Base-by-base conservation (phyloP, 192 early-diverging fungal species). In the Podochytrium sp. region DNA sequence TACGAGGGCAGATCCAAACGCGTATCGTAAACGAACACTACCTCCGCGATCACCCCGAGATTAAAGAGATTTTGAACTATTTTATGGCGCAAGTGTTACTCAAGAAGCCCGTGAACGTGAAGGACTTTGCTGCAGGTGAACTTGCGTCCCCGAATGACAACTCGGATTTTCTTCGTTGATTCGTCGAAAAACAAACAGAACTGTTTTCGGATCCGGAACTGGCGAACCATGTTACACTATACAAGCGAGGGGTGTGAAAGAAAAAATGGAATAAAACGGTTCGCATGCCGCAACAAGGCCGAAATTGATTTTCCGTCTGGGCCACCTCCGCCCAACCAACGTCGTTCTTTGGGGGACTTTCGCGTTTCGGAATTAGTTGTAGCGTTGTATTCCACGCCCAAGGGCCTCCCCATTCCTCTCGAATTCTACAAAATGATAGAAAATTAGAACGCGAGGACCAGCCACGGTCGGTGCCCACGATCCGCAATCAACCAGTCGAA, bases 11-110 rank as follows among this genome's bases (percentile, higher is more conserved):
- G 81, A 81, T 81, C 56, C 73, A 72, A 59, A 47, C 76, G 29
- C 55, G 80, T 12, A 77, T 86, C n/a, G 75, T 84, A 47, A 84
- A 86, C 59, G 85, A 83, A 51, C 65, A 56, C 18, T 86, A 86
- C 69, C 74, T 86, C 23, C 78, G 85, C 40, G 56, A 58, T 6
- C 85, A 86, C 58, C 85, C 85, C 0, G 85, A 86, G 75, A 82
- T 86, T 57, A 79, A 68, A 61, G 41, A 77, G 32, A 77, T 86
- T 41, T 55, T 82, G 38, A 61, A 78, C 57, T 84, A 81, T 71
- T 78, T 79, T 52, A 37, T 83, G 56, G 70, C 52, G 29, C 67
- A 82, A 61, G 76, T 80, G 2, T 42, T 85, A 10, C 56, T 74
- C 27, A 30, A 79, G 25, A 76, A 81, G 76, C 84, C 84, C 51